Evolutionary conservation across 2,329 filamentous ascomycete genomes (phyloP).

Genomic region (Ophiostoma sp.): DNA sequence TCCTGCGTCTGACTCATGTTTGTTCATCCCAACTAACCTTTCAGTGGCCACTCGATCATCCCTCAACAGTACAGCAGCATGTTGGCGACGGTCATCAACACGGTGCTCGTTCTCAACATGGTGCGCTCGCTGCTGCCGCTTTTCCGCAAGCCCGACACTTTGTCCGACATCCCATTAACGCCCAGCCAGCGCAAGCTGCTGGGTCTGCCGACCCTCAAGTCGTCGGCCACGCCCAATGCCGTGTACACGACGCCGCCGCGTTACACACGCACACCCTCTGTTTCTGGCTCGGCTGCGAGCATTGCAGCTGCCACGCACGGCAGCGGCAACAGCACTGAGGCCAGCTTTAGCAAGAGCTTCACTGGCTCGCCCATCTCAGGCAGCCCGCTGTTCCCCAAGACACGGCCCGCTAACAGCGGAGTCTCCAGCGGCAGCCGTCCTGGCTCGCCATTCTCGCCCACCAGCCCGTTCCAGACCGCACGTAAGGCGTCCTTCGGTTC

Average conservation of each 20-base stretch:
- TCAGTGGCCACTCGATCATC: slow-evolving; percentile 31
- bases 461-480: slow-evolving; percentile 36
- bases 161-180: slow-evolving; percentile 87
- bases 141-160: slow-evolving; percentile 69
- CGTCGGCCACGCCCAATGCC: slow-evolving; percentile 65
- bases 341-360: slow-evolving; percentile 24
- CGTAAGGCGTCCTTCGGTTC: slow-evolving; percentile 66
- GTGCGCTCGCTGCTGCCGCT: slow-evolving; percentile 69
- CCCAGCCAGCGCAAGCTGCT: slow-evolving; percentile 83
- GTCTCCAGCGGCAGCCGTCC: slow-evolving; percentile 29
- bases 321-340: slow-evolving; percentile 9
- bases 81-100: slow-evolving; percentile 49
- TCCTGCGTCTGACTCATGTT: not conserved
- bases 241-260: slow-evolving; percentile 83
- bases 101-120: slow-evolving; percentile 70
- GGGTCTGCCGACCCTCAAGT: slow-evolving; percentile 69
- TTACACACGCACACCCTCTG: slow-evolving; percentile 73
- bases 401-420: slow-evolving; percentile 46
- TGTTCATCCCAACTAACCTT: not conserved
- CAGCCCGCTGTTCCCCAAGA: slow-evolving; percentile 68
- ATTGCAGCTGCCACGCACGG: slow-evolving; percentile 32
- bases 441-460: slow-evolving; percentile 25
- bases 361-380: slow-evolving; percentile 51
- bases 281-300: slow-evolving; percentile 62
- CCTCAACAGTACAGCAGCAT: slow-evolving; percentile 44